Conservation (phyloP, 768 basidiomycete species). For the Cystofilobasidium bisporidii region DNA sequence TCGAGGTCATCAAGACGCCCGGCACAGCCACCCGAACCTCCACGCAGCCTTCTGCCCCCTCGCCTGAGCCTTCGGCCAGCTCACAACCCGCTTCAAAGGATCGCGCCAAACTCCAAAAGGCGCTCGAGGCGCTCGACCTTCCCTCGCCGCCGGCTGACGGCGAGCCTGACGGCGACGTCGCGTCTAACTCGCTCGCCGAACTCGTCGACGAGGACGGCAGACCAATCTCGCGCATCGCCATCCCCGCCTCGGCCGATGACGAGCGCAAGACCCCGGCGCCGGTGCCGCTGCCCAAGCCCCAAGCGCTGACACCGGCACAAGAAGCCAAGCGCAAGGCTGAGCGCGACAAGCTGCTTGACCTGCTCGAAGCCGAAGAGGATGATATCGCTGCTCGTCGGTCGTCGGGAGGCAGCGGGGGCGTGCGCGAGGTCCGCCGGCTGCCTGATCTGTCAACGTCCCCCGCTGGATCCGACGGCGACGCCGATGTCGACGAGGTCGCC, state of each 20-base stretch:
- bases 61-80: too few species aligned
- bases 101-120: not conserved
- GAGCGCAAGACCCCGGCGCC: not conserved
- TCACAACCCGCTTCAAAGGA: too few species aligned
- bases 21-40: too few species aligned
- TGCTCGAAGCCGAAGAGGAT: conserved; percentile 18
- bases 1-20: not conserved
- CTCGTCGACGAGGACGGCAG: conserved; percentile 3
- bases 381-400: not conserved
- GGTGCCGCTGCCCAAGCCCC: not conserved
- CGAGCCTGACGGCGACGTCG: not conserved
- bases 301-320: not conserved
- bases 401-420: too few species aligned
- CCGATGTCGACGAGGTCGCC: not conserved
- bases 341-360: conserved; percentile 12
- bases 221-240: conserved; percentile 14
- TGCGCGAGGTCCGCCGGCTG: conserved; percentile 1
- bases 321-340: not conserved
- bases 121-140: not conserved
- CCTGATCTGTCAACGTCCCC: not conserved
- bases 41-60: too few species aligned
- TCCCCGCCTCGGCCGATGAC: not conserved
- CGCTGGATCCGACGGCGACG: conserved; percentile 1
- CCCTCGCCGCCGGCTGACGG: not conserved
- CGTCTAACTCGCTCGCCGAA: not conserved